Conservation (phyloP, 2,329 filamentous ascomycete genomes). For the Zasmidium citrigriseum region DNA sequence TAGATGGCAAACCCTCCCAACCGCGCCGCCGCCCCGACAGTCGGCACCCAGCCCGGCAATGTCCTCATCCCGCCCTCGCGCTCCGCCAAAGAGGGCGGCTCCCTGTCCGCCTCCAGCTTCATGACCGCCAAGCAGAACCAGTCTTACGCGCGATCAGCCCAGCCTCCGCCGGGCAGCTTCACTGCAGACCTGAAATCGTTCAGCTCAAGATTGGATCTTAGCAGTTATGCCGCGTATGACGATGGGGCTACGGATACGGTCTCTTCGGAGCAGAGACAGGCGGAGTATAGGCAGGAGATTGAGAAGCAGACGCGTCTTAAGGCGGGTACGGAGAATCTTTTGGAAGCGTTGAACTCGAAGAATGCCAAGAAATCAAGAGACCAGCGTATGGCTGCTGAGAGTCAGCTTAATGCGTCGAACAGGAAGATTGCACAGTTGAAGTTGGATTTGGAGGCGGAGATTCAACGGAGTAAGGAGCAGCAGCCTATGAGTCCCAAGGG, state of each 20-base stretch:
- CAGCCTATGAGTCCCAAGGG: conserved; percentile 46
- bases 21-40: conserved; percentile 34
- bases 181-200: conserved; percentile 80
- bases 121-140: conserved; percentile 56
- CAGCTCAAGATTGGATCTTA: conserved; percentile 63
- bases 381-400: conserved; percentile 60
- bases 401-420: conserved; percentile 88
- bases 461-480: conserved; percentile 57
- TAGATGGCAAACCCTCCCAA: conserved; percentile 31
- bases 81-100: conserved; percentile 54
- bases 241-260: conserved; percentile 61
- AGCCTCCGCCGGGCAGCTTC: conserved; percentile 76
- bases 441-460: conserved; percentile 60
- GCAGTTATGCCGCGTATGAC: conserved; percentile 50
- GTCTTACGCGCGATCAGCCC: conserved; percentile 69
- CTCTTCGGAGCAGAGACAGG: conserved; percentile 71
- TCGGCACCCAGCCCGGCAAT: conserved; percentile 24
- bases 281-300: conserved; percentile 76
- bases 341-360: conserved; percentile 91
- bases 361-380: conserved; percentile 93
- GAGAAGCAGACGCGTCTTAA: conserved; percentile 98
- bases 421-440: conserved; percentile 64
- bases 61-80: conserved; percentile 46
- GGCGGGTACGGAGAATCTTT: conserved; percentile 93
- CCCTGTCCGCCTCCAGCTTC: conserved; percentile 54